These are phyloP conservation scores for Claviceps humidiphila DNA, from an alignment of 2,329 filamentous ascomycete species.

Conservation along the genomic window DNA sequence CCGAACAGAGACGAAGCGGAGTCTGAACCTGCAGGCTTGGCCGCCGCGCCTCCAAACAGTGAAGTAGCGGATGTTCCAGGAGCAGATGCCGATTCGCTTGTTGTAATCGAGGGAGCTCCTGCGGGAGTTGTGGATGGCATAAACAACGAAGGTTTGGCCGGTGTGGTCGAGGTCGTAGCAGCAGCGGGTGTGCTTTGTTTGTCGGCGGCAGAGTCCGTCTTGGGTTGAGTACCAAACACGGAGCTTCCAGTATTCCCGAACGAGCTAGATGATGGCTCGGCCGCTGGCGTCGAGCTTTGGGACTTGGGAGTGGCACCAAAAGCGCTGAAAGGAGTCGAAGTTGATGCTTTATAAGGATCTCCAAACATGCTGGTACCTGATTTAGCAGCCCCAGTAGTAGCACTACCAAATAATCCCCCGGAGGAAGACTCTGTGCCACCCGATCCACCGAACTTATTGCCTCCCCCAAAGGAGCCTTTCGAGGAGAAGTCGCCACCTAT, in stretches of 20 bases:
- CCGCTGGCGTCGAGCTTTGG: slow-evolving; percentile 12
- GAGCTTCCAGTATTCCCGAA: slow-evolving; percentile 16
- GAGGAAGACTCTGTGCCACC: slow-evolving; percentile 6
- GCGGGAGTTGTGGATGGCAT: slow-evolving; percentile 29
- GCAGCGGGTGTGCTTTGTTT: not conserved
- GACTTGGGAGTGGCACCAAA: slow-evolving; percentile 6
- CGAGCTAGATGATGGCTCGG: slow-evolving; percentile 16
- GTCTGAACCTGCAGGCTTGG: slow-evolving; percentile 10
- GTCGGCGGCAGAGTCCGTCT: not conserved
- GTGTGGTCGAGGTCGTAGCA: slow-evolving; percentile 13
- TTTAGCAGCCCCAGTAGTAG: slow-evolving; percentile 9
- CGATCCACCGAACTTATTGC: slow-evolving; percentile 6
- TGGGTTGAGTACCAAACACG: slow-evolving; percentile 18
- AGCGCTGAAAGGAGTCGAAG: slow-evolving; percentile 7
- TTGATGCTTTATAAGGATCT: slow-evolving; percentile 7
- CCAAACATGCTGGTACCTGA: slow-evolving; percentile 15
- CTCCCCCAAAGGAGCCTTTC: slow-evolving; percentile 9
- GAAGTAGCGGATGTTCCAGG: slow-evolving; percentile 8
- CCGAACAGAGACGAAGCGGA: slow-evolving; percentile 17
- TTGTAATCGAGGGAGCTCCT: slow-evolving; percentile 35
- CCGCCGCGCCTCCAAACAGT: slow-evolving; percentile 14
- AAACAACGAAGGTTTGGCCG: slow-evolving; percentile 11
- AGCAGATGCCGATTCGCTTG: slow-evolving; percentile 14
- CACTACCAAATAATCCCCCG: slow-evolving; percentile 7
- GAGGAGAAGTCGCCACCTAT: not conserved